Evolutionary conservation across 2,329 filamentous ascomycete species (phyloP).

Genomic region (Neoascochyta sp.): DNA sequence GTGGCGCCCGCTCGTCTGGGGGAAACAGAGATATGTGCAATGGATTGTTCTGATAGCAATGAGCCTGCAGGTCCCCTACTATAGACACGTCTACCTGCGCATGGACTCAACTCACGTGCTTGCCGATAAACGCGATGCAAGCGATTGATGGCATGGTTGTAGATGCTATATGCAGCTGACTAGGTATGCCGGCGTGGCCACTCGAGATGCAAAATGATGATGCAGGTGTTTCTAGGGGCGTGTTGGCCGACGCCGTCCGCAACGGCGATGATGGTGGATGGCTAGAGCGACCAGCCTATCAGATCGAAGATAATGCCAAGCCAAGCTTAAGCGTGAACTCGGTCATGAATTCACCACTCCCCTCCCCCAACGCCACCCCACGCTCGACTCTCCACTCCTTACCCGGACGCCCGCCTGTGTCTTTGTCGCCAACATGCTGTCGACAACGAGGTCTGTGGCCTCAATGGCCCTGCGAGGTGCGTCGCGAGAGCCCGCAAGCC

Average conservation of each 20-base stretch:
- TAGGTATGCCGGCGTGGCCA: too few relatives aligned
- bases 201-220: too few relatives aligned
- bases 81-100: constrained; percentile 1
- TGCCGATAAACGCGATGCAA: constrained; percentile 89
- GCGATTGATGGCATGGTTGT: constrained; percentile 76
- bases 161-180: too few relatives aligned
- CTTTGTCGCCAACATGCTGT: constrained; percentile 46
- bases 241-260: constrained; percentile 24
- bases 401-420: constrained; percentile 31
- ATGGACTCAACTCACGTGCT: constrained; percentile 61
- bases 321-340: too few relatives aligned
- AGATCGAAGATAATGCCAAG: too few relatives aligned
- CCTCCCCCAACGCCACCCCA: constrained; percentile 29
- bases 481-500: constrained; percentile 21
- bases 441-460: constrained; percentile 49
- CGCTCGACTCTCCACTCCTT: constrained; percentile 39
- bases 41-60: constrained; percentile 74
- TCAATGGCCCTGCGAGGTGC: constrained; percentile 55
- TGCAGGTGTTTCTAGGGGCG: too few relatives aligned
- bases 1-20: constrained; percentile 64
- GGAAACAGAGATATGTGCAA: constrained; percentile 91
- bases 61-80: constrained; percentile 3
- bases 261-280: constrained; percentile 19
- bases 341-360: constrained; percentile 27
- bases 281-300: constrained; percentile 26